A percentile compares a stretch with the other conserved stretches of the same genome.
phyloP scores from a whole-genome alignment of 208 protist genomes.

The Phytomonas sp. region DNA sequence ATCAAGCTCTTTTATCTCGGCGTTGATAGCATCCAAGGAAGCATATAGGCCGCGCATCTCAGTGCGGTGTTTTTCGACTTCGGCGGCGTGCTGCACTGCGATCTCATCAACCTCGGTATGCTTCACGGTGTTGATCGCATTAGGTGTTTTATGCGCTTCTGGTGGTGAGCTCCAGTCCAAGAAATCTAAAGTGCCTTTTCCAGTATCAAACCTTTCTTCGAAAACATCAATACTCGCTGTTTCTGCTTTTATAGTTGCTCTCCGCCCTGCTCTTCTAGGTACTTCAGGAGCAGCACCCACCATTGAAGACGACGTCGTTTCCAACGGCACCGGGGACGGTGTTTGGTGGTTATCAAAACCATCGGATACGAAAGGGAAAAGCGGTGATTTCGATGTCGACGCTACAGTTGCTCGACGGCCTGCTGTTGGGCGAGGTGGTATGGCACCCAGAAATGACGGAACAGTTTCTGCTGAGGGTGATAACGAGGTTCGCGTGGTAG shows the following conservation, averaged over 20 bases:
- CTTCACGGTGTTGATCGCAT: not conserved
- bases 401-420: not conserved
- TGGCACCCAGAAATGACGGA: not conserved
- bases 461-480: not conserved
- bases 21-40: not conserved
- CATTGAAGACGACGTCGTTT: not conserved
- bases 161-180: not conserved
- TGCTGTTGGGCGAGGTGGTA: not conserved
- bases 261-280: not conserved
- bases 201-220: not conserved
- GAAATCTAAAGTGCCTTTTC: not conserved
- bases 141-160: not conserved
- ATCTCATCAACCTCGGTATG: not conserved
- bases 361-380: not conserved
- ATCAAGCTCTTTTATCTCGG: not conserved
- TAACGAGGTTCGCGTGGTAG: not conserved
- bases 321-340: not conserved
- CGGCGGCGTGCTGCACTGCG: not conserved
- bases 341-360: not conserved
- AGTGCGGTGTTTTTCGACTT: conserved; percentile 7
- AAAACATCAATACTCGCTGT: not conserved
- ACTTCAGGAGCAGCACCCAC: not conserved
- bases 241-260: not conserved
- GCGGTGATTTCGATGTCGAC: not conserved
- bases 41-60: conserved; percentile 15